Evolutionary conservation across 257 asterid species (phyloP), one percentile per base, ranked within the genome.

Genomic region (Forsythia suspensa): DNA sequence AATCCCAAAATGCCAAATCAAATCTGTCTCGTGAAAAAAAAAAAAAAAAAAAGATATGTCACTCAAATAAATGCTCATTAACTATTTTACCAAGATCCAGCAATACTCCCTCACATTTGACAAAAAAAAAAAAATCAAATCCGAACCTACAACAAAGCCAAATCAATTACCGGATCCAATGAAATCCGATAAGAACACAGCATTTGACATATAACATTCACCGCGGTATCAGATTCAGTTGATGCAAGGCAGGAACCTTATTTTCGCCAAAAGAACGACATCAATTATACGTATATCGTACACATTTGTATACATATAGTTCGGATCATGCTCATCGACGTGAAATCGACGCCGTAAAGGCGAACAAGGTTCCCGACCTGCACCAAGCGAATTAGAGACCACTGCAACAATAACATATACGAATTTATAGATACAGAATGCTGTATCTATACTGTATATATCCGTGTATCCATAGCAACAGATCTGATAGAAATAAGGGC

Each of bases 341-440:
- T 61, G 21, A 44, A 42, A 69, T 29, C 63, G 63, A 44, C 76
- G 66, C 39, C 8, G 3, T 12, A 39, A 77, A 74, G 42, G 73
- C 71, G 70, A 21, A 77, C 71, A 24, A 6, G 36, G 74, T 71
- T 85, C 92, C 91, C 87, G 91, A 87, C 88, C 92, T 85, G 92
- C 92, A 89, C 92, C 92, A 89, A 89, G 92, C 92, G 89, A 89
- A 85, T 78, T 41, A 83, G 92, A 89, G 82, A 77, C 90, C 86
- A 84, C 90, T 79, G 90, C 88, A 79, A 87, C 34, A 70, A 69
- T 63, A 15, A 69, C 12, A 41, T 2, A 59, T 20, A 20, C 55
- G 1, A 55, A 63, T 29, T 24, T 29, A 29, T 63, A 36, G 29
- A 29, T 29, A 1, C 18, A 51, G 18, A 8, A 29, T 3, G 11